These are phyloP conservation scores for Friedmanniomyces simplex DNA, from an alignment of 495 filamentous ascomycete genomes.

Conservation along the genomic window DNA sequence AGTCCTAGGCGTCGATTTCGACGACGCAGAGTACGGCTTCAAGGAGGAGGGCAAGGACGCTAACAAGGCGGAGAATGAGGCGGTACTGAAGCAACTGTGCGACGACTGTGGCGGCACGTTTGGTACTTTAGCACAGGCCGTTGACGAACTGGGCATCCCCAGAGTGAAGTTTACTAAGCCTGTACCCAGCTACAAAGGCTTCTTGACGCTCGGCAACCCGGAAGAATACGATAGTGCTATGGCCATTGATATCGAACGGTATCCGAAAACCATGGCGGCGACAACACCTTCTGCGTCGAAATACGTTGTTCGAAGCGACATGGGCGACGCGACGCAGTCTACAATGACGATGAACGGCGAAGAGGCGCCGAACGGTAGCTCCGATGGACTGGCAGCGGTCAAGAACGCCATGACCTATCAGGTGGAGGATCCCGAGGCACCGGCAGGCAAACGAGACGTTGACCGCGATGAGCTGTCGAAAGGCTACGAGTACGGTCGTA, in stretches of 20 bases:
- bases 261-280: slow-evolving; percentile 70
- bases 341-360: slow-evolving; percentile 37
- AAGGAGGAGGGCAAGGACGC: slow-evolving; percentile 84
- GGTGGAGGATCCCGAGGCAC: slow-evolving; percentile 58
- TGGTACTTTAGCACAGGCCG: slow-evolving; percentile 76
- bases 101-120: slow-evolving; percentile 59
- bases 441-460: slow-evolving; percentile 77
- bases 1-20: slow-evolving; percentile 83
- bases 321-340: slow-evolving; percentile 36
- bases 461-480: slow-evolving; percentile 75
- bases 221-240: slow-evolving; percentile 64
- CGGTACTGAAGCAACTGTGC: slow-evolving; percentile 48
- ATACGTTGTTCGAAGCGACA: slow-evolving; percentile 49
- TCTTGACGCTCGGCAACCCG: slow-evolving; percentile 69
- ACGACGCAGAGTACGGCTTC: slow-evolving; percentile 80
- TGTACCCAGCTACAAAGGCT: slow-evolving; percentile 67
- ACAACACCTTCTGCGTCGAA: slow-evolving; percentile 62
- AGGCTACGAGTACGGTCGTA: slow-evolving; percentile 89
- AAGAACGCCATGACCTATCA: slow-evolving; percentile 67
- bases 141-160: slow-evolving; percentile 65
- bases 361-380: slow-evolving; percentile 36
- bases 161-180: slow-evolving; percentile 62
- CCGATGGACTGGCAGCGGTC: slow-evolving; percentile 49
- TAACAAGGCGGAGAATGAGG: slow-evolving; percentile 50
- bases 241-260: slow-evolving; percentile 79